Evolutionary conservation across 1,284 basidiomycete genomes (phyloP).

Genomic region (Ustilago bromivora): DNA sequence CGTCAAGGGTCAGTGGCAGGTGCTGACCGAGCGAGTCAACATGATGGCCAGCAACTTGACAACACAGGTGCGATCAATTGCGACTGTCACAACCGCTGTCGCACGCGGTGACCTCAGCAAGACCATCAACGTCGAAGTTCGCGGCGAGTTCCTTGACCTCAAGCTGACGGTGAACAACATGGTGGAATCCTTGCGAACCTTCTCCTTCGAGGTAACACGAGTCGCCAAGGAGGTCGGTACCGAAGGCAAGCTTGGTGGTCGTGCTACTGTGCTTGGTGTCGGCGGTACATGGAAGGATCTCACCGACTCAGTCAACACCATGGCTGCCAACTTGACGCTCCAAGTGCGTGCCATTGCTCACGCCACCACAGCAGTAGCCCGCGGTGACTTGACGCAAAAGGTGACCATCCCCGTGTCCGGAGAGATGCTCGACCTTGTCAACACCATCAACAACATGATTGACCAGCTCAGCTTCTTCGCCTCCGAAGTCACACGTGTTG

Average conservation of each 20-base stretch:
- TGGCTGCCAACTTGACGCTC: conserved; percentile 79
- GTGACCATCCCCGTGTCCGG: conserved; percentile 91
- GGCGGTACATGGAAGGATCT: conserved; percentile 75
- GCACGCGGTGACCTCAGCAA: conserved; percentile 68
- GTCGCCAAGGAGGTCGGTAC: conserved; percentile 70
- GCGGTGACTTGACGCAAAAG: conserved; percentile 92
- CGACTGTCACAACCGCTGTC: conserved; percentile 67
- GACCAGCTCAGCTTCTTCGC: conserved; percentile 85
- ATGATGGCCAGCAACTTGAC: conserved; percentile 78
- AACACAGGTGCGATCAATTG: conserved; percentile 80
- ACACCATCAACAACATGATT: conserved; percentile 75
- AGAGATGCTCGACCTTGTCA: conserved; percentile 88
- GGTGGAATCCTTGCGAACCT: conserved; percentile 69
- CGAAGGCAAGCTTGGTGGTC: conserved; percentile 69
- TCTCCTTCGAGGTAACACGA: conserved; percentile 70
- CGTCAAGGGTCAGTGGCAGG: conserved; percentile 71
- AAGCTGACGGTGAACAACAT: conserved; percentile 70
- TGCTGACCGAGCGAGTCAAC: conserved; percentile 69
- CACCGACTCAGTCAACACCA: conserved; percentile 81
- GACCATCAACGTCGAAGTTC: conserved; percentile 69
- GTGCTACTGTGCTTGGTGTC: conserved; percentile 69
- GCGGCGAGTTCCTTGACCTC: conserved; percentile 68
- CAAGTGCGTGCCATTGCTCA: conserved; percentile 96
- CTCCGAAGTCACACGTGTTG: conserved; percentile 93
- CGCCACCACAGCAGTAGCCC: conserved; percentile 94